phyloP scores from a whole-genome alignment of 805 yeast genomes.

The Cyberlindnera bimundalis region DNA sequence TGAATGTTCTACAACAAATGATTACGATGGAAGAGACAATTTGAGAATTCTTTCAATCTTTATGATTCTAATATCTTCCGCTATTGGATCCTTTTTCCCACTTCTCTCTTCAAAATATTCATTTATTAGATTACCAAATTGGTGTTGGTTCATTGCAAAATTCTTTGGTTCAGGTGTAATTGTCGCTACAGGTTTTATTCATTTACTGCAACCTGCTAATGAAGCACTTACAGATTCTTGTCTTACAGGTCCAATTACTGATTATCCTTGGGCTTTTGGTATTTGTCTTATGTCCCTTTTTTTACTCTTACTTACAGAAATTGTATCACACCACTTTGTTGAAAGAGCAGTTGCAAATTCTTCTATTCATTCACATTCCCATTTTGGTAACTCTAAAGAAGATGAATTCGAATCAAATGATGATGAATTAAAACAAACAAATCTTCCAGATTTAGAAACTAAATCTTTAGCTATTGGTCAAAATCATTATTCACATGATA shows the following conservation, averaged over 20 bases:
- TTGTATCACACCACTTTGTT: constrained; percentile 43
- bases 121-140: constrained; percentile 52
- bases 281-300: constrained; percentile 47
- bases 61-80: constrained; percentile 56
- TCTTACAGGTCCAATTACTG: constrained; percentile 55
- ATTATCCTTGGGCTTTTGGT: constrained; percentile 56
- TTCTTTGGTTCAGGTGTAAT: constrained; percentile 85
- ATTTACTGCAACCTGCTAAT: constrained; percentile 65
- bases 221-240: constrained; percentile 55
- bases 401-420: constrained; percentile 14
- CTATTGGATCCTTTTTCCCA: constrained; percentile 61
- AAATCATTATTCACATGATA: constrained; percentile 42
- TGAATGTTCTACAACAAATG: constrained; percentile 40
- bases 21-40: constrained; percentile 38
- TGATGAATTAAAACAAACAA: neutral
- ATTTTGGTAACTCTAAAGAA: constrained; percentile 41
- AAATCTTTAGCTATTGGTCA: constrained; percentile 29
- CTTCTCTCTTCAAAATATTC: constrained; percentile 57
- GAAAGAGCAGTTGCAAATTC: constrained; percentile 29
- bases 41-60: constrained; percentile 60
- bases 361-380: constrained; percentile 46
- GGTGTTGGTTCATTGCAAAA: constrained; percentile 65
- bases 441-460: neutral
- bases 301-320: constrained; percentile 45
- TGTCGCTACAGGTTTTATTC: constrained; percentile 77